Evolutionary conservation across 2,329 filamentous ascomycete genomes (phyloP), one percentile per base, ranked within the genome.

Genomic region (Botrytis pseudocinerea): DNA sequence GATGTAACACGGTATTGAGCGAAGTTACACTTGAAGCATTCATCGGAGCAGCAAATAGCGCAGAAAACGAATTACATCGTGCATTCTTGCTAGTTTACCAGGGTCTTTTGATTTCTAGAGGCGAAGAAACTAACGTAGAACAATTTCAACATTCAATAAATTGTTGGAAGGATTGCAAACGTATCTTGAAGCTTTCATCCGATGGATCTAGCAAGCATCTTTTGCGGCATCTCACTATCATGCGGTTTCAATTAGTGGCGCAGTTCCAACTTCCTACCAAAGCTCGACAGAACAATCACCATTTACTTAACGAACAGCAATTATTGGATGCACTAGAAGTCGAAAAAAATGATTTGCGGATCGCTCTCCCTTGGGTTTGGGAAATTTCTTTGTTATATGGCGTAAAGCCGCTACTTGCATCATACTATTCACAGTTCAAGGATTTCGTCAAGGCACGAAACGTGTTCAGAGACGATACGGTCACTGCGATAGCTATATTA

Each of bases 391-490:
- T n/a, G n/a, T n/a, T n/a, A n/a, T n/a, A n/a, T n/a, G n/a, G n/a
- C n/a, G n/a, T n/a, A n/a, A n/a, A n/a, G 22, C 22, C 46, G 32
- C 32, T 32, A 32, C 32, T 32, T 51, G 48, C 48, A n/a, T 51
- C 48, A n/a, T n/a, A 51, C 25, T n/a, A n/a, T n/a, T n/a, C 12
- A 0, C 10, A 51, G 12, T n/a, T 3, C 0, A 51, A n/a, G 0
- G 48, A 51, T 12, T 51, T 51, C 48, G 5, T 2, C 48, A 51
- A 51, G 10, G 10, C 48, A 51, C 22, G 1, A 6, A n/a, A n/a
- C 0, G 0, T 16, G 7, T 16, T n/a, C 0, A 51, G 12, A 1
- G 4, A n/a, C 7, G 1, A 16, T 14, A 2, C n/a, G 25, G 0
- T 51, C 48, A n/a, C 25, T n/a, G 12, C 5, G 12, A 51, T 51